These are phyloP conservation scores for Cicer chorassanicum DNA, from an alignment of 306 rosid species.

Conservation along the genomic window DNA sequence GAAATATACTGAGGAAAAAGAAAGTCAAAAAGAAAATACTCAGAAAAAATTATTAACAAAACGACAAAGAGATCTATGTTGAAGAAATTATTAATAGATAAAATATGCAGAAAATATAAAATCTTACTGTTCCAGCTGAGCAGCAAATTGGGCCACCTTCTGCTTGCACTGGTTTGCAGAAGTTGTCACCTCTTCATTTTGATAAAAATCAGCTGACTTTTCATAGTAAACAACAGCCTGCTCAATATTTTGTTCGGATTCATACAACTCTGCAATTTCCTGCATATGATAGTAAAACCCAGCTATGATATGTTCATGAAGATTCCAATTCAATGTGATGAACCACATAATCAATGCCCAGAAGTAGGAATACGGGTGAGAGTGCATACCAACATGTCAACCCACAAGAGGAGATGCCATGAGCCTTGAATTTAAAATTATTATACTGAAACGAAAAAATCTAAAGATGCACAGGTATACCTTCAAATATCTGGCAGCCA, in stretches of 20 bases:
- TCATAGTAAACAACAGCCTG: slow-evolving; percentile 77
- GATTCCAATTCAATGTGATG: slow-evolving; percentile 15
- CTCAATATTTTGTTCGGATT: slow-evolving; percentile 86
- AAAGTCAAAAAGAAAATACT: slow-evolving; percentile 23
- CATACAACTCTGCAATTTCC: slow-evolving; percentile 95
- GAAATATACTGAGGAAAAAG: slow-evolving; percentile 18
- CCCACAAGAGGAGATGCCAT: slow-evolving; percentile 3
- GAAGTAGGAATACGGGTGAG: slow-evolving; percentile 1
- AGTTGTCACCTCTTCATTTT: slow-evolving; percentile 85
- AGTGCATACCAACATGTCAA: background rate
- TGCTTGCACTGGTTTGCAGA: slow-evolving; percentile 96
- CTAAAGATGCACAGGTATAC: slow-evolving; percentile 48
- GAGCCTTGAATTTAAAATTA: slow-evolving; percentile 25
- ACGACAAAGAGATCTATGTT: slow-evolving; percentile 7
- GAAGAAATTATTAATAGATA: slow-evolving; percentile 23
- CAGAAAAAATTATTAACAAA: slow-evolving; percentile 29
- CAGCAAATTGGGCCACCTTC: slow-evolving; percentile 93
- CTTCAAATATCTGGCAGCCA: slow-evolving; percentile 97
- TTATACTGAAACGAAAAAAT: slow-evolving; percentile 14
- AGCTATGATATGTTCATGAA: slow-evolving; percentile 39
- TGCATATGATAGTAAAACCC: slow-evolving; percentile 45
- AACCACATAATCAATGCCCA: slow-evolving; percentile 10
- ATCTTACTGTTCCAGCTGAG: slow-evolving; percentile 90
- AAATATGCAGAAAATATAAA: slow-evolving; percentile 30
- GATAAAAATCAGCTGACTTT: slow-evolving; percentile 88